Evolutionary conservation across 2,329 filamentous ascomycete genomes (phyloP), one percentile per base, ranked within the genome.

Genomic region (Chaetomiaceae sp.): DNA sequence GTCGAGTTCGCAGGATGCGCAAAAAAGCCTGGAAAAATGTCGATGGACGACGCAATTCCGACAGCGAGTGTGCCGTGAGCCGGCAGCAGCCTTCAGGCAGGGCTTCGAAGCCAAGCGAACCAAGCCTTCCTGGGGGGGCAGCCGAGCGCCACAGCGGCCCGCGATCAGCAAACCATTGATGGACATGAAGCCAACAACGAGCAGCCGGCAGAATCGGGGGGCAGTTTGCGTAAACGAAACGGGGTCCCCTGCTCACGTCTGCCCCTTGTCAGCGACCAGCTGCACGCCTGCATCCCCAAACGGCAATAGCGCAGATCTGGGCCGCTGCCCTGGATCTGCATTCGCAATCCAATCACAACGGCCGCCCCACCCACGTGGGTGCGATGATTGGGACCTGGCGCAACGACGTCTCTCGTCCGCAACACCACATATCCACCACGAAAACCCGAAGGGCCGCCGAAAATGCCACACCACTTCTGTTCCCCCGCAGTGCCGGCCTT

Each of bases 291-390:
- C 33, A n/a, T 15, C 14, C 34, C 42, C 6, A 34, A 34, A 18
- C 27, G 19, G 14, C 14, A 14, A 19, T 12, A 26, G 30, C 41
- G 36, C 36, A 40, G 46, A 45, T 44, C 46, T 33, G 24, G 36
- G 29, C 24, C 32, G 38, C 34, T 20, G 30, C 7, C 27, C 26
- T 24, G 18, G 10, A 37, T 14, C 29, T 6, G 10, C n/a, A n/a
- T n/a, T 9, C 17, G 15, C 3, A 18, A 35, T 29, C 38, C 47
- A 49, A 49, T 29, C 47, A 49, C 9, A 8, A 11, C 10, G 14
- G 4, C 9, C 3, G 29, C 32, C 42, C 34, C 38, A 39, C 47
- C 20, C 47, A 49, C 47, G 47, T 49, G 47, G n/a, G 34, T 18
- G 27, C 33, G n/a, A 18, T 35, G 42, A 49, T 49, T 35, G 42